Conservation (phyloP, 768 basidiomycete species). For the Cyathus striatus region DNA sequence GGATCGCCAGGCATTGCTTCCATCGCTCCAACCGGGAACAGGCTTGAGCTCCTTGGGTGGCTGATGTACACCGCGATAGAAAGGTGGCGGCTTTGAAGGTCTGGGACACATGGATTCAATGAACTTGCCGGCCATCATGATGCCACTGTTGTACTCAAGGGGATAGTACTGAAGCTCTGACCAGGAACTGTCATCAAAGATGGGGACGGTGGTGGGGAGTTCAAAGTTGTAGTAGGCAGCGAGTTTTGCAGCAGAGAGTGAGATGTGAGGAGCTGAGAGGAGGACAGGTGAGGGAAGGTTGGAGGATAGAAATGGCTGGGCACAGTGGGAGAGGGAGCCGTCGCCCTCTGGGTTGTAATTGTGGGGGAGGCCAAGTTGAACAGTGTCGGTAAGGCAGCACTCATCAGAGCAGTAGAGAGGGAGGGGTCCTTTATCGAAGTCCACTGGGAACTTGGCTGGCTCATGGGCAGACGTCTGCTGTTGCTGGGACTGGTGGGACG, state of each 20-base stretch:
- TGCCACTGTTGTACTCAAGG: slow-evolving; percentile 44
- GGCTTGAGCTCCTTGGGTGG: slow-evolving; percentile 31
- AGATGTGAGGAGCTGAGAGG: slow-evolving; percentile 12
- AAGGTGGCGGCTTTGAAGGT: slow-evolving; percentile 31
- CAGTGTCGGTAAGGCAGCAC: slow-evolving; percentile 56
- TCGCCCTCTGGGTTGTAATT: slow-evolving; percentile 43
- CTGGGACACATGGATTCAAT: slow-evolving; percentile 40
- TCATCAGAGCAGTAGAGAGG: slow-evolving; percentile 84
- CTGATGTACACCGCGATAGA: slow-evolving; percentile 23
- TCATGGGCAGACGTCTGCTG: background rate
- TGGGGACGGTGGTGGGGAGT: slow-evolving; percentile 47
- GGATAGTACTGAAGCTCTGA: slow-evolving; percentile 14
- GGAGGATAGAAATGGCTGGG: slow-evolving; percentile 24
- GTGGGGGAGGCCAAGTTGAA: slow-evolving; percentile 33
- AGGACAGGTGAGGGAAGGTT: slow-evolving; percentile 16
- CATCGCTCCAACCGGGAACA: slow-evolving; percentile 69
- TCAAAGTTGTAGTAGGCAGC: slow-evolving; percentile 41
- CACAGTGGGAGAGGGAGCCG: slow-evolving; percentile 27
- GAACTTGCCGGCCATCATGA: slow-evolving; percentile 66
- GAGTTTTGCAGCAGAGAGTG: slow-evolving; percentile 24
- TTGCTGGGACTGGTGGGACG: slow-evolving; percentile 6
- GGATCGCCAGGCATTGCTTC: slow-evolving; percentile 62
- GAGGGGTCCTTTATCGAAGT: slow-evolving; percentile 78
- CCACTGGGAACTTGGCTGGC: slow-evolving; percentile 44
- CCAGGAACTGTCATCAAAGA: slow-evolving; percentile 23